Evolutionary conservation across 371 early-diverging fungal genomes (phyloP).

Genomic region (Conidiobolus incongruus): DNA sequence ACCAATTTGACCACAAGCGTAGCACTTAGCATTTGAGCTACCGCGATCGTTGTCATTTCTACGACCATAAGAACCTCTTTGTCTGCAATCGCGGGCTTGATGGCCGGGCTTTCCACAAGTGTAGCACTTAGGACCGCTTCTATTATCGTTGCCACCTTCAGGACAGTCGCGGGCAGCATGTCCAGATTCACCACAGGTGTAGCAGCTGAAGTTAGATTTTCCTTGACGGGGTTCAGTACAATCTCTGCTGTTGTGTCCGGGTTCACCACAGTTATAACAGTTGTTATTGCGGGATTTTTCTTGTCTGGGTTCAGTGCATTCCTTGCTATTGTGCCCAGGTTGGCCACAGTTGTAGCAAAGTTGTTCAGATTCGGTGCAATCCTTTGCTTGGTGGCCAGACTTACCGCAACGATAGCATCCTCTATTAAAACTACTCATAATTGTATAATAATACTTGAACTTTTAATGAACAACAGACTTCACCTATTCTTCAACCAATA

Average conservation of each 20-base stretch:
- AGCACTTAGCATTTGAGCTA: slow-evolving; percentile 34
- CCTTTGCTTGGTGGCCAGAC: slow-evolving; percentile 37
- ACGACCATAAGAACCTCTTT: slow-evolving; percentile 7
- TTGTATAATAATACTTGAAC: no score
- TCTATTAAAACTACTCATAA: no score
- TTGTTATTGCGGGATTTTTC: slow-evolving; percentile 15
- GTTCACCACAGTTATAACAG: slow-evolving; percentile 7
- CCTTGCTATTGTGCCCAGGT: slow-evolving; percentile 18
- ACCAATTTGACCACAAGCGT: slow-evolving; percentile 30
- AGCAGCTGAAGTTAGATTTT: slow-evolving; percentile 12
- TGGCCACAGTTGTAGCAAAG: slow-evolving; percentile 28
- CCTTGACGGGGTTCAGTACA: slow-evolving; percentile 11
- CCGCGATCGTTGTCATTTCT: slow-evolving; percentile 29
- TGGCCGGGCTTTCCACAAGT: slow-evolving; percentile 36
- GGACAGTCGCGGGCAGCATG: slow-evolving; percentile 16
- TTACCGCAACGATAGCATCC: no score
- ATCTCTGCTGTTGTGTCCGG: slow-evolving; percentile 12
- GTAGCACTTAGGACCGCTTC: no score
- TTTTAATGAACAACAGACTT: no score
- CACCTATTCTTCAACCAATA: no score
- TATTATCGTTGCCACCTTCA: slow-evolving; percentile 12
- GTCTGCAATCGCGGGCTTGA: slow-evolving; percentile 17
- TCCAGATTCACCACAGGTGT: slow-evolving; percentile 29
- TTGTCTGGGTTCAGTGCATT: slow-evolving; percentile 21
- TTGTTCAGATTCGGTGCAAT: slow-evolving; percentile 11